Base-by-base conservation (phyloP, 129 eudicot genomes). In the Flaveria sonorensis region DNA sequence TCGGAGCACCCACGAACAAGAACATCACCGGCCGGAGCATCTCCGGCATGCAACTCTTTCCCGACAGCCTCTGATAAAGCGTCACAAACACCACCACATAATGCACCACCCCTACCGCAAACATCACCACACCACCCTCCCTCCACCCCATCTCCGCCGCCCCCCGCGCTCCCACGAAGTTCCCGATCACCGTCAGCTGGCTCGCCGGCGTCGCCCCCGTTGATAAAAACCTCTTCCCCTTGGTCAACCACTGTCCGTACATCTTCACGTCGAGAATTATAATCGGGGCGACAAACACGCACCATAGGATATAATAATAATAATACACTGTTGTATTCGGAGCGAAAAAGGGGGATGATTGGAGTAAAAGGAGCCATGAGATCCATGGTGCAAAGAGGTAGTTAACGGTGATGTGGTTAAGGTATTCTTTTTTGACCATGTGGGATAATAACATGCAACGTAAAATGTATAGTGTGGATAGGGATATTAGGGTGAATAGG, bases 381-480 rank as follows among this genome's bases (percentile, higher is more conserved):
- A 83, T 89, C 91, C 90, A 91, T 3, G 97, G 95, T 9, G 92
- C 92, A 63, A 86, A 91, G 14, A 91, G 78, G 83, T 91, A 91
- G 52, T 91, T 91, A 0, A 89, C 95, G 0, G 86, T 86, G 1
- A 91, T 82, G 21, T 85, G 84, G 77, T 91, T 75, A 16, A 83
- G 42, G 80, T 86, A 91, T 73, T 91, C 97, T n/a, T 40, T 59
- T 75, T 91, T 88, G 18, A 91, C 87, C 76, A 68, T 77, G 13
- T 73, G 21, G 63, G 87, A 85, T 39, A 59, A 68, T 1, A 86
- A 75, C 0, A 76, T 51, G 53, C 94, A 88, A 11, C 75, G 81
- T 19, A 91, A 53, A 5, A 77, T 15, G 71, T 91, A 91, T 1
- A 89, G 46, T 10, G 81, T 16, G 0, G 94, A 88, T 26, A 89